A percentile compares a stretch with the other conserved stretches of the same genome.
Conservation (phyloP, 192 early-diverging fungal genomes). For the Polychytrium aggregatum region DNA sequence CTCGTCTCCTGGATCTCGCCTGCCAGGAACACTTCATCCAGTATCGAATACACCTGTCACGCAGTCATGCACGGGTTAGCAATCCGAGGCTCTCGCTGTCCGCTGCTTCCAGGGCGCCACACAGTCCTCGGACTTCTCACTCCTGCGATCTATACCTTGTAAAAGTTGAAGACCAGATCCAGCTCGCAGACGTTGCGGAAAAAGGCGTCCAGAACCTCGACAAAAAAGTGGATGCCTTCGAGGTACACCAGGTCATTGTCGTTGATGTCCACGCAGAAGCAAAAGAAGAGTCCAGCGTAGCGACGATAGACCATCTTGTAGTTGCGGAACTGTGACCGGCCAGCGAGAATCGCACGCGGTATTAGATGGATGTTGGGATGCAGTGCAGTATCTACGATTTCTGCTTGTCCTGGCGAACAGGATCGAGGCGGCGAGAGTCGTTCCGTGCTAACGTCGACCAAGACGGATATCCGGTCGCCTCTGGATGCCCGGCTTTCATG, state of each 20-base stretch:
- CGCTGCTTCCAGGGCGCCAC: no score
- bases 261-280: conserved; percentile 96
- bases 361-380: background rate
- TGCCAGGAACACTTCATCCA: conserved; percentile 96
- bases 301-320: conserved; percentile 97
- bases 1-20: conserved; percentile 98
- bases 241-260: conserved; percentile 94
- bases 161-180: conserved; percentile 91
- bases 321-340: conserved; percentile 67
- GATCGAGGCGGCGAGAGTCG: no score
- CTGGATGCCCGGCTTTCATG: no score
- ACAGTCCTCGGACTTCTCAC: no score
- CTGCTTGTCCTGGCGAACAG: no score
- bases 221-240: conserved; percentile 98
- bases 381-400: no score
- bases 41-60: conserved; percentile 75
- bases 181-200: conserved; percentile 98
- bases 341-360: background rate
- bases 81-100: background rate
- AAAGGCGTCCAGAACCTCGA: conserved; percentile 95
- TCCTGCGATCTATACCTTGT: no score
- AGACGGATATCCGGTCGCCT: no score
- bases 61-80: background rate
- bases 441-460: no score
- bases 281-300: conserved; percentile 97